A percentile compares a stretch with the other conserved stretches of the same genome.
Conservation (phyloP, 768 basidiomycete genomes). For the Boletus pseudo-olivaceus region DNA sequence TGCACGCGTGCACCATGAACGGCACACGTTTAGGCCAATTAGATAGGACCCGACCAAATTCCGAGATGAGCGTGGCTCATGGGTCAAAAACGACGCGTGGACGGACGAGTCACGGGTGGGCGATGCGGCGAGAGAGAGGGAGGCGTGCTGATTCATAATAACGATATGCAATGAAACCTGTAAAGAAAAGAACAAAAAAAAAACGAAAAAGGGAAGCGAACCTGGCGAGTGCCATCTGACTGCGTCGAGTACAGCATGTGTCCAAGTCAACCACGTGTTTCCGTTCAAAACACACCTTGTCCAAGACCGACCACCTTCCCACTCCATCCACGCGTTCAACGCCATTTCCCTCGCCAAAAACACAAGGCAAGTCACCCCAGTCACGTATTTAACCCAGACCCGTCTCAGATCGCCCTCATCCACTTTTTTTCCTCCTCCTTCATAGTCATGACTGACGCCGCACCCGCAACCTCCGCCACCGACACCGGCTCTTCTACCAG, state of each 20-base stretch:
- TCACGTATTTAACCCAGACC: conserved; percentile 27
- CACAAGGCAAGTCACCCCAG: conserved; percentile 24
- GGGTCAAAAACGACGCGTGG: background rate
- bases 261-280: conserved; percentile 14
- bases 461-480: conserved; percentile 52
- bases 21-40: conserved; percentile 4
- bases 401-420: background rate
- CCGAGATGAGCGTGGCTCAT: background rate
- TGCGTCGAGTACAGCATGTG: conserved; percentile 2
- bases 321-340: conserved; percentile 16
- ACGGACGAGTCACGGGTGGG: background rate
- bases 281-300: conserved; percentile 17
- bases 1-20: background rate
- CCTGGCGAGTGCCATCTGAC: background rate
- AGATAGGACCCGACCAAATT: background rate
- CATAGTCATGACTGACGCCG: conserved; percentile 54
- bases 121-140: conserved; percentile 1
- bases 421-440: background rate
- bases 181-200: background rate
- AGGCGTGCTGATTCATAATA: conserved; percentile 3
- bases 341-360: conserved; percentile 16
- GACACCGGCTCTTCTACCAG: conserved; percentile 46
- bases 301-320: conserved; percentile 11
- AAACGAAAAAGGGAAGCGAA: background rate
- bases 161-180: background rate